phyloP scores from a whole-genome alignment of 495 filamentous ascomycete genomes.

The Cercophora sp. region DNA sequence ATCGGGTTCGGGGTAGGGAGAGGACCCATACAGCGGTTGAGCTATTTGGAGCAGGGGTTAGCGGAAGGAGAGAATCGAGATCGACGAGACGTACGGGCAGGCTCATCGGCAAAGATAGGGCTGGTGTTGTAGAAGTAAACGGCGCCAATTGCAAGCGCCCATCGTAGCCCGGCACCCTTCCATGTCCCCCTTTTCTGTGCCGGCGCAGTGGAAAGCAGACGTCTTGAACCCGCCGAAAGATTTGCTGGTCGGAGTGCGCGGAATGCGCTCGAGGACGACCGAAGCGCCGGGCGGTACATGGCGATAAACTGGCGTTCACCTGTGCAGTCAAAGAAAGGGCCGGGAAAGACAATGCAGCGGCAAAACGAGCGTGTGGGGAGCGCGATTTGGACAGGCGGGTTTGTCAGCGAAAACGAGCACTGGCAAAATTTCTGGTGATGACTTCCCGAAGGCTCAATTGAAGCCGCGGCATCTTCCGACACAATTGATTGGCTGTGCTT shows the following conservation, averaged over 20 bases:
- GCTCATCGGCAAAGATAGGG: slow-evolving; percentile 78
- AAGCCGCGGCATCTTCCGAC: background rate
- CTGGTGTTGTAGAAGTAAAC: slow-evolving; percentile 94
- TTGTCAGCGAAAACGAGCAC: slow-evolving; percentile 10
- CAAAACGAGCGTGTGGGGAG: slow-evolving; percentile 13
- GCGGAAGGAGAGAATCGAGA: background rate
- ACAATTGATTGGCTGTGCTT: too few species aligned
- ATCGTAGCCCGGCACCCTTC: slow-evolving; percentile 71
- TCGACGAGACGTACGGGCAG: slow-evolving; percentile 55
- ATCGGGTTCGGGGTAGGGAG: slow-evolving; percentile 41
- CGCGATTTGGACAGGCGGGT: background rate
- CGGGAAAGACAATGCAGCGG: slow-evolving; percentile 2
- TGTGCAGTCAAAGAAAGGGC: slow-evolving; percentile 8
- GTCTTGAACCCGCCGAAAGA: slow-evolving; percentile 36
- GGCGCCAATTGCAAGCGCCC: slow-evolving; percentile 71
- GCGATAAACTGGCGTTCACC: slow-evolving; percentile 4
- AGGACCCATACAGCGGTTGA: slow-evolving; percentile 31
- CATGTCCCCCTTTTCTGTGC: slow-evolving; percentile 67
- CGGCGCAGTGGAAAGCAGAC: slow-evolving; percentile 70
- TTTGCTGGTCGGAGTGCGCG: slow-evolving; percentile 33
- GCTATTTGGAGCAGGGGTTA: slow-evolving; percentile 18
- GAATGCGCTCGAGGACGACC: slow-evolving; percentile 51
- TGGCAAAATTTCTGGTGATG: slow-evolving; percentile 11
- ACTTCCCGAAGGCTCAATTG: slow-evolving; percentile 12
- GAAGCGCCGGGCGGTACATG: slow-evolving; percentile 61